Base-by-base conservation (phyloP, 1,284 basidiomycete species). In the Pseudozyma tsukubaensis region DNA sequence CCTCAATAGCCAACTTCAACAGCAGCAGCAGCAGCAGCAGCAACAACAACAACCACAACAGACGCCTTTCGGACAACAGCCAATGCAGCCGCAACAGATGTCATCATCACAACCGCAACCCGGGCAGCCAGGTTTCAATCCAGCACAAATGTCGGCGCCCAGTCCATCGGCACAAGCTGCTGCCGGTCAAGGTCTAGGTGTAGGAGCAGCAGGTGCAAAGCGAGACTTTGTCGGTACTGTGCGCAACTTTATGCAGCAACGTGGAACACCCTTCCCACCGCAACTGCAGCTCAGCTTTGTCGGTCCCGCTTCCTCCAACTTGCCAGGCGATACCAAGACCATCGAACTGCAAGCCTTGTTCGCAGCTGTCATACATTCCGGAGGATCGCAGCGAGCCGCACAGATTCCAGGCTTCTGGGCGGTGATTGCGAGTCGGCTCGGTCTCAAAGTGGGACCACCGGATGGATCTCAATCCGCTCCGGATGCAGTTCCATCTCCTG, bases 321-420 rank as follows among this genome's bases (percentile, higher is more conserved):
- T 49, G 19, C 68, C 68, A 8, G 77, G 76, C 43, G 81, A 80
- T 43, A 76, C 69, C 47, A 76, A 80, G 40, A 75, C 72, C 5
- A 55, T 83, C 44, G 80, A 81, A 37, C 45, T 79, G 56, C 77
- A 80, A 48, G 60, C 57, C 5, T 59, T 81, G 18, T 83, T 83
- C 54, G 69, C 69, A 9, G 72, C 76, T 13, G 78, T 83, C 24
- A 65, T 80, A 32, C 62, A 72, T 11, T 59, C 66, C 1, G 79
- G 79, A 29, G 80, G 80, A 19, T 80, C 81, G 10, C 75, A 76
- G 32, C 71, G 73, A 19, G 60, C 76, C 2, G 65, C 60, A 21
- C 50, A 66, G 29, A 70, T 76, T 21, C 72, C 71, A n/a, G 72
- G 69, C 56, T 80, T 79, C 47, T 83, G 81, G 81, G 75, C 78